Conservation (phyloP, 257 asterid genomes). For the Solanum chiquidenum region DNA sequence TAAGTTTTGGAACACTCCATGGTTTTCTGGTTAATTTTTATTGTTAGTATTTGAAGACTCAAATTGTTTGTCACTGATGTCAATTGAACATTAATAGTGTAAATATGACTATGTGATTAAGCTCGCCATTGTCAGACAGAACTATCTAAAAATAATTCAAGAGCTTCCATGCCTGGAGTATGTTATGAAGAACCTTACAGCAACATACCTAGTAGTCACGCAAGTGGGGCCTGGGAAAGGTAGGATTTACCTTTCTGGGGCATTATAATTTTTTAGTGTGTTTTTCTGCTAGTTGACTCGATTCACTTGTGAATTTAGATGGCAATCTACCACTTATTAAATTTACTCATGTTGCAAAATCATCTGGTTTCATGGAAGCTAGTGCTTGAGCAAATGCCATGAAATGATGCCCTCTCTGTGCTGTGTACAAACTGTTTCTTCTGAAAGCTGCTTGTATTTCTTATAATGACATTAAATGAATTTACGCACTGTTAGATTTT, state of each 20-base stretch:
- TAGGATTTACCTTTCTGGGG: neutral
- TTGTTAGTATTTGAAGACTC: neutral
- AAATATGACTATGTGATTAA: neutral
- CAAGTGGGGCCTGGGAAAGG: neutral
- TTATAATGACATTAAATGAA: neutral
- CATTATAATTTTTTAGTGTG: neutral
- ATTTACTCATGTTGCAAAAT: neutral
- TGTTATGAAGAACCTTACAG: neutral
- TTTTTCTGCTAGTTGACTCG: neutral
- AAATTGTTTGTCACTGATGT: neutral
- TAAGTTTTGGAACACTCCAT: neutral
- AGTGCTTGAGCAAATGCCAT: neutral
- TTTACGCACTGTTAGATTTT: conserved; percentile 41
- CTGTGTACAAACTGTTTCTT: neutral
- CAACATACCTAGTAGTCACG: neutral
- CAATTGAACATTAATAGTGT: neutral
- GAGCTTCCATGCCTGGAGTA: neutral
- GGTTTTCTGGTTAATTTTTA: neutral
- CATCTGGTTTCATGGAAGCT: neutral
- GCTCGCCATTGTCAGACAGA: neutral
- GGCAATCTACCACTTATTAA: neutral
- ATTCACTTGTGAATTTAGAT: neutral
- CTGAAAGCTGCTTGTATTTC: neutral
- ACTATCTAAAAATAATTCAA: neutral
- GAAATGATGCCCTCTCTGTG: neutral